phyloP scores from a whole-genome alignment of 257 asterid genomes.

The Salvia miltiorrhiza region DNA sequence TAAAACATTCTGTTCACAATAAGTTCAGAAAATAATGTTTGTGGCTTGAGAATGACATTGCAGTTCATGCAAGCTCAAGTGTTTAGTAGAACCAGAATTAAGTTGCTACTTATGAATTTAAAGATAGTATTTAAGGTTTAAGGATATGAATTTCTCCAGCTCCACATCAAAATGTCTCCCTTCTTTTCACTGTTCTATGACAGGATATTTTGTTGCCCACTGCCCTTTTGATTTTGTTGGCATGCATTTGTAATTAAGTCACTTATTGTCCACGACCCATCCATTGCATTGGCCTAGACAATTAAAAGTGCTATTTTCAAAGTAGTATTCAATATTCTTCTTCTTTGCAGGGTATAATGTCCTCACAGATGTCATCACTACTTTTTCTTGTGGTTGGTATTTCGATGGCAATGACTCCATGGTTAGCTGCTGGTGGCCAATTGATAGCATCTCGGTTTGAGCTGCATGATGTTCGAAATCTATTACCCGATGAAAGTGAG shows the following conservation, averaged over 20 bases:
- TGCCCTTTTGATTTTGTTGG: slow-evolving; percentile 3
- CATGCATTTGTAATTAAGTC: not conserved
- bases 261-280: slow-evolving; percentile 8
- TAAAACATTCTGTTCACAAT: not conserved
- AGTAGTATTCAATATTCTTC: not conserved
- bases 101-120: slow-evolving; percentile 14
- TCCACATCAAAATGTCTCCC: slow-evolving; percentile 12
- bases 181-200: not conserved
- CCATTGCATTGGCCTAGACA: not conserved
- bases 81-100: not conserved
- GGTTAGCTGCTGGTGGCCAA: slow-evolving; percentile 99
- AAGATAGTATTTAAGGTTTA: not conserved
- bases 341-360: slow-evolving; percentile 87
- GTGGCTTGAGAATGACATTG: slow-evolving; percentile 14
- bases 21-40: not conserved
- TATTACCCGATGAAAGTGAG: slow-evolving; percentile 98
- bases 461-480: slow-evolving; percentile 94
- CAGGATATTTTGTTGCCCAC: slow-evolving; percentile 7
- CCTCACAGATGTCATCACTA: slow-evolving; percentile 83
- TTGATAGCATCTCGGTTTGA: slow-evolving; percentile 95
- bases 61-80: slow-evolving; percentile 13
- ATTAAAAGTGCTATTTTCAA: not conserved
- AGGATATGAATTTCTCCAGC: not conserved
- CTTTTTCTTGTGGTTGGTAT: slow-evolving; percentile 96
- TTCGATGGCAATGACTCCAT: slow-evolving; percentile 98